Evolutionary conservation across 257 asterid genomes (phyloP).

Genomic region (Solanum bulbocastanum): DNA sequence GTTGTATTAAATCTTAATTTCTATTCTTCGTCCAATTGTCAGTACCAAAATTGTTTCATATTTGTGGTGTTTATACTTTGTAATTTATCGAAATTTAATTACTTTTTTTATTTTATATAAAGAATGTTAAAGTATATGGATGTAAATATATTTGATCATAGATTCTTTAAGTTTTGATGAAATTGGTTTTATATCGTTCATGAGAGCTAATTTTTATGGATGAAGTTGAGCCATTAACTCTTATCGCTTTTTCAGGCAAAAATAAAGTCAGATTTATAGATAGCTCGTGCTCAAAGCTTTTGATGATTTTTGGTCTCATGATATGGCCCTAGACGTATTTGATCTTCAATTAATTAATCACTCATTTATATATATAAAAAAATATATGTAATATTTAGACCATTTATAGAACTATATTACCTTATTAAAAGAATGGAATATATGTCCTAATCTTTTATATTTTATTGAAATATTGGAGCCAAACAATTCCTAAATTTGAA

Average conservation of each 20-base stretch:
- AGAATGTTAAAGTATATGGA: neutral
- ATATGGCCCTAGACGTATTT: neutral
- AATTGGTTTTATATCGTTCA: neutral
- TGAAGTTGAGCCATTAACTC: neutral
- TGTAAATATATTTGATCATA: neutral
- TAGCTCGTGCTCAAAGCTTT: too few species aligned
- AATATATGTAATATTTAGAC: too few species aligned
- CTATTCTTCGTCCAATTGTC: neutral
- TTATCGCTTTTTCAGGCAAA: too few species aligned
- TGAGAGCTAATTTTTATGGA: neutral
- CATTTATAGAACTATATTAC: too few species aligned
- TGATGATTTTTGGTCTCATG: too few species aligned
- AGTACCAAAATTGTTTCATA: neutral
- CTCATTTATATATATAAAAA: neutral
- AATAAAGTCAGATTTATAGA: too few species aligned
- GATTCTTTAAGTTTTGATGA: neutral
- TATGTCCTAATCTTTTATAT: too few species aligned
- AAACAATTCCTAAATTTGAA: too few species aligned
- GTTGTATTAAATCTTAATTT: neutral
- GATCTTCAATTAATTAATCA: too few species aligned
- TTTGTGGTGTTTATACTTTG: neutral
- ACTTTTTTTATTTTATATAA: neutral
- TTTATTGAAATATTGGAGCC: too few species aligned
- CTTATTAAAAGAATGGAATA: too few species aligned
- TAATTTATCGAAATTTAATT: neutral